A percentile compares a stretch with the other conserved stretches of the same genome.
Evolutionary conservation across 352 stramenopile genomes (phyloP).

Genomic region (Globisporangium apiculatum): DNA sequence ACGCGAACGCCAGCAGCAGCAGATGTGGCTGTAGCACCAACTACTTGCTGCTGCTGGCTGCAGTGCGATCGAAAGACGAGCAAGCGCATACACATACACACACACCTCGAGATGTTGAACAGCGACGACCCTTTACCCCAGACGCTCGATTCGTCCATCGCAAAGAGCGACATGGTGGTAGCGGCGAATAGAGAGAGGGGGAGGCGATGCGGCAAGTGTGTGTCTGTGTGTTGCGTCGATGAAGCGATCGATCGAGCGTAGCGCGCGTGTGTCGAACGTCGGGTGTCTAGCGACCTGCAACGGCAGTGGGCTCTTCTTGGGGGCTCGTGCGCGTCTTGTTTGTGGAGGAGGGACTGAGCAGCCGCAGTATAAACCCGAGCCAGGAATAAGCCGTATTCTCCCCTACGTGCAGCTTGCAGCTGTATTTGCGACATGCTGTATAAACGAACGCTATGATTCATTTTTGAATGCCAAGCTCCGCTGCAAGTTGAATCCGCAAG

Average conservation of each 20-base stretch:
- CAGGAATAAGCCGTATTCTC: not conserved
- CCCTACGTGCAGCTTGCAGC: not conserved
- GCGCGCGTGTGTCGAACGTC: not conserved
- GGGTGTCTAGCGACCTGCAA: not conserved
- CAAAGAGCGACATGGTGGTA: conserved; percentile 72
- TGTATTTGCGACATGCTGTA: not conserved
- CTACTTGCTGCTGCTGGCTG: not conserved
- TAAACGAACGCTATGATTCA: not conserved
- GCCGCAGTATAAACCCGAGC: not conserved
- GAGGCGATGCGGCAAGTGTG: not conserved
- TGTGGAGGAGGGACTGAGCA: not conserved
- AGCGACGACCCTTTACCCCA: conserved; percentile 81
- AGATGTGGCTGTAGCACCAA: not conserved
- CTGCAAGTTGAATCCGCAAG: not conserved
- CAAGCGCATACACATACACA: not conserved
- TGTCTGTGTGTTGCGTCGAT: not conserved
- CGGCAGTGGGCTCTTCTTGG: not conserved
- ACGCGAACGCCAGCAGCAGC: not conserved
- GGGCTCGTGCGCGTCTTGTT: not conserved
- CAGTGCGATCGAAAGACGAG: not conserved
- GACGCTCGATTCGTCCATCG: conserved; percentile 78
- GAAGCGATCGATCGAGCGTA: not conserved
- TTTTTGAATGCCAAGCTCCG: not conserved
- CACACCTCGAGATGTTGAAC: conserved; percentile 83
- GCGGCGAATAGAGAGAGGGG: not conserved